These are phyloP conservation scores for Tricholoma sp. DNA, from an alignment of 768 basidiomycete genomes.

Conservation along the genomic window DNA sequence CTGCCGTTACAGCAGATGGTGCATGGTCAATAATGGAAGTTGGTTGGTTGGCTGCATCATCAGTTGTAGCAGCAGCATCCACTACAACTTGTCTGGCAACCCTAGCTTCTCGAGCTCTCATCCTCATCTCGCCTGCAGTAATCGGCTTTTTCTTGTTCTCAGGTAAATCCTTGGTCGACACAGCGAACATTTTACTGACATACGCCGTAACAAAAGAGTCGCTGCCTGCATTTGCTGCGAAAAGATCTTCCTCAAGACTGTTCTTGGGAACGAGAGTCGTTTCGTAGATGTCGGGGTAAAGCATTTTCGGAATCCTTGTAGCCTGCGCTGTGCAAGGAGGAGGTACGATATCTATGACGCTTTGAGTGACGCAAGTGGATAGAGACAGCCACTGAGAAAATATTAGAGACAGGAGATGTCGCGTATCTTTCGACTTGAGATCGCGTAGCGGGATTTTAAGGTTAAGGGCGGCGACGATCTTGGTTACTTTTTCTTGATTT, in stretches of 20 bases:
- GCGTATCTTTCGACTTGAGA: constrained; percentile 85
- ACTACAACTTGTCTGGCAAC: constrained; percentile 25
- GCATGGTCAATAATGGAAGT: constrained; percentile 10
- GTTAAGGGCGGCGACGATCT: constrained; percentile 79
- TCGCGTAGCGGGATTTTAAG: constrained; percentile 86
- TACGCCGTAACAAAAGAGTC: constrained; percentile 73
- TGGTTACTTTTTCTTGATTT: constrained; percentile 82
- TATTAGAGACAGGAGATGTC: constrained; percentile 77
- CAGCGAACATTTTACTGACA: constrained; percentile 98
- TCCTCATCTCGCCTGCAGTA: constrained; percentile 81
- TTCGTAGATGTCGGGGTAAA: constrained; percentile 76
- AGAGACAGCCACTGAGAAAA: constrained; percentile 96
- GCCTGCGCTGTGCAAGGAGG: constrained; percentile 79
- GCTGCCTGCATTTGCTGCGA: constrained; percentile 54
- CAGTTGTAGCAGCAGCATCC: constrained; percentile 9
- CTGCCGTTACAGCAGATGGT: constrained; percentile 5
- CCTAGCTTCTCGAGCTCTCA: constrained; percentile 52
- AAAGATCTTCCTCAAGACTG: constrained; percentile 82
- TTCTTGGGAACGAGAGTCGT: constrained; percentile 58
- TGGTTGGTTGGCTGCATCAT: constrained; percentile 3
- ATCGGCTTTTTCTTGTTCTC: constrained; percentile 75
- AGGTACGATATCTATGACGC: constrained; percentile 91
- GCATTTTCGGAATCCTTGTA: constrained; percentile 83
- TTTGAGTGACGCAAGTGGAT: constrained; percentile 88
- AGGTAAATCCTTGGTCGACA: constrained; percentile 74